Conservation (phyloP, 2,329 filamentous ascomycete species). For the Emericellopsis atlantica region DNA sequence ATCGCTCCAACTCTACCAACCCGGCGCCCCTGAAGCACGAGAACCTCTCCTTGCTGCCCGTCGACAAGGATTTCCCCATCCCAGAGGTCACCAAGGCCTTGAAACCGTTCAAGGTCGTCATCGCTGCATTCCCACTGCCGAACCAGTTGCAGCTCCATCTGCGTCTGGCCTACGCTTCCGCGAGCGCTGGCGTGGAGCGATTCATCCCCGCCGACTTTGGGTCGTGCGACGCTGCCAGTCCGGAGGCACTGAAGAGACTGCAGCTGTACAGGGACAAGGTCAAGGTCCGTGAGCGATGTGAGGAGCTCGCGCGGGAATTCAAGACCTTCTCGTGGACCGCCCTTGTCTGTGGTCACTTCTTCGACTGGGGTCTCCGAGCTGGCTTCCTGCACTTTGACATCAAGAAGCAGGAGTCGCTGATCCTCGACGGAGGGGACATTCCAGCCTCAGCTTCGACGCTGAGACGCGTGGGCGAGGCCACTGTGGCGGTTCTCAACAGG, state of each 20-base stretch:
- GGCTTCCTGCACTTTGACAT: slow-evolving; percentile 28
- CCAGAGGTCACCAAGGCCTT: slow-evolving; percentile 31
- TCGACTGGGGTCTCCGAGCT: slow-evolving; percentile 34
- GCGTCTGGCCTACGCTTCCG: slow-evolving; percentile 43
- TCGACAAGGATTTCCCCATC: slow-evolving; percentile 14
- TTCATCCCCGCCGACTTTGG: slow-evolving; percentile 51
- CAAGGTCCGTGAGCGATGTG: slow-evolving; percentile 15
- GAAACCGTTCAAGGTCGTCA: slow-evolving; percentile 42
- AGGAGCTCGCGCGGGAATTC: slow-evolving; percentile 15
- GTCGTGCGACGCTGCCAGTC: slow-evolving; percentile 20
- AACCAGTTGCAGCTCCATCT: slow-evolving; percentile 27
- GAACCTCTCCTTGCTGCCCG: slow-evolving; percentile 8
- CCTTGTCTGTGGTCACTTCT: slow-evolving; percentile 28
- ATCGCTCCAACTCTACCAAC: slow-evolving; percentile 23
- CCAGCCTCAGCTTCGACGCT: slow-evolving; percentile 36
- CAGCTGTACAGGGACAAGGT: slow-evolving; percentile 21
- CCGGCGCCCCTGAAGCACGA: slow-evolving; percentile 9
- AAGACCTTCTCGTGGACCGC: slow-evolving; percentile 36
- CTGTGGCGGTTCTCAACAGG: slow-evolving; percentile 35
- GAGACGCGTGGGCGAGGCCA: slow-evolving; percentile 30
- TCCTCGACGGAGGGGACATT: slow-evolving; percentile 39
- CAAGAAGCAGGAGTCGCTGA: slow-evolving; percentile 24
- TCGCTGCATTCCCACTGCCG: slow-evolving; percentile 24
- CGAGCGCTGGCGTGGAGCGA: slow-evolving; percentile 44
- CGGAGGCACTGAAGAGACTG: slow-evolving; percentile 15